phyloP scores from a whole-genome alignment of 768 basidiomycete species.

The Pisolithus marmoratus region DNA sequence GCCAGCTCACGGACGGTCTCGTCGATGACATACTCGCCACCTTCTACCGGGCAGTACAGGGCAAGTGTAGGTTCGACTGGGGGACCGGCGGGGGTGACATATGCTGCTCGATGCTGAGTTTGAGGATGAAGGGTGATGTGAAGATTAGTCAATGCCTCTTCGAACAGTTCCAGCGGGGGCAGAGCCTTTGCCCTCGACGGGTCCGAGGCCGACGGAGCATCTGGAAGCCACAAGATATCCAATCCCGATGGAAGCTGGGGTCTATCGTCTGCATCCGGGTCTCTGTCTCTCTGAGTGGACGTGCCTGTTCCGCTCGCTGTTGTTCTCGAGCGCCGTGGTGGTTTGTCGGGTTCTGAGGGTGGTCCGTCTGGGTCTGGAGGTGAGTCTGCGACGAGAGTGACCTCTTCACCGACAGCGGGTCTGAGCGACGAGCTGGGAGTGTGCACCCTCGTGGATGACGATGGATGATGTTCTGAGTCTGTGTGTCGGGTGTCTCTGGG shows the following conservation, averaged over 20 bases:
- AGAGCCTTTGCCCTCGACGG: slow-evolving; percentile 32
- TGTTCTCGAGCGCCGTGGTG: slow-evolving; percentile 13
- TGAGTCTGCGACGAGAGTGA: slow-evolving; percentile 13
- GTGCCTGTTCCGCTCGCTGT: slow-evolving; percentile 1
- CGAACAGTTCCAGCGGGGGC: slow-evolving; percentile 70
- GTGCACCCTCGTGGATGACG: slow-evolving; percentile 14
- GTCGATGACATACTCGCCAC: slow-evolving; percentile 78
- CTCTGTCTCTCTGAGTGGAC: slow-evolving; percentile 3
- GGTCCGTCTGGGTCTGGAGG: slow-evolving; percentile 21
- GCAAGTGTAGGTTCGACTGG: slow-evolving; percentile 77
- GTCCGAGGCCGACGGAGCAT: slow-evolving; percentile 20
- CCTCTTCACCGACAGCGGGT: slow-evolving; percentile 11
- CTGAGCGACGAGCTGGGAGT: slow-evolving; percentile 22
- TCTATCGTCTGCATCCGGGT: slow-evolving; percentile 19
- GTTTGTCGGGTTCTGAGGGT: slow-evolving; percentile 16
- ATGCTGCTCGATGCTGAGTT: slow-evolving; percentile 69
- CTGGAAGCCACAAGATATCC: slow-evolving; percentile 64
- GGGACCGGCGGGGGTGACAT: slow-evolving; percentile 46
- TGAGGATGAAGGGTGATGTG: slow-evolving; percentile 76
- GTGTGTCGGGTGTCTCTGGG: slow-evolving; percentile 17
- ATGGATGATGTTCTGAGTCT: slow-evolving; percentile 3
- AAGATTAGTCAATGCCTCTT: slow-evolving; percentile 71
- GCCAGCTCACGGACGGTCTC: slow-evolving; percentile 77
- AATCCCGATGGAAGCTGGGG: slow-evolving; percentile 50
- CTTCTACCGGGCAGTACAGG: slow-evolving; percentile 76